phyloP scores from a whole-genome alignment of 106 monocot species.

The Platanthera guangdongensis region DNA sequence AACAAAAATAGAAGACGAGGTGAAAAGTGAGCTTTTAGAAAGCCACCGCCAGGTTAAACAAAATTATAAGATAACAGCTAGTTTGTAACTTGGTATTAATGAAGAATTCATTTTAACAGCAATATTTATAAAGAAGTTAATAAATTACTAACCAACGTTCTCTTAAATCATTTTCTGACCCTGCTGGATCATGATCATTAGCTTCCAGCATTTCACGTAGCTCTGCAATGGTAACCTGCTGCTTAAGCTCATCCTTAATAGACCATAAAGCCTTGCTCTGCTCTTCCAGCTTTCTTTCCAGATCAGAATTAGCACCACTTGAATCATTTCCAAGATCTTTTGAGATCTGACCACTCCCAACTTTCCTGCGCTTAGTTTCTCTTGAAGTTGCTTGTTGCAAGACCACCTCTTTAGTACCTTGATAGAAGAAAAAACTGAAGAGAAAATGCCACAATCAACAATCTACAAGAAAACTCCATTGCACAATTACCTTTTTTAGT shows the following conservation, averaged over 20 bases:
- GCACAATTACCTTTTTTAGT: constrained; percentile 29
- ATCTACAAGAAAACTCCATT: not conserved
- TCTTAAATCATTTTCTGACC: constrained; percentile 87
- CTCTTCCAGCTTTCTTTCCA: constrained; percentile 63
- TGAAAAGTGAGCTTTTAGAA: not conserved
- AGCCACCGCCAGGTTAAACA: not conserved
- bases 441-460: not conserved
- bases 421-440: constrained; percentile 3
- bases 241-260: constrained; percentile 93
- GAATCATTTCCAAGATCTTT: constrained; percentile 36
- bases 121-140: not conserved
- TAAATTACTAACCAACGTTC: constrained; percentile 69
- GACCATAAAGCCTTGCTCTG: constrained; percentile 74
- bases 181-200: constrained; percentile 80
- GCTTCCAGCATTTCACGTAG: constrained; percentile 82
- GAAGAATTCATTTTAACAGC: not conserved
- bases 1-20: not conserved
- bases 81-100: not conserved
- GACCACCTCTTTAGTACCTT: constrained; percentile 10
- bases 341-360: constrained; percentile 17
- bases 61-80: not conserved
- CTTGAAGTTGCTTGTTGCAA: constrained; percentile 27
- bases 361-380: constrained; percentile 61
- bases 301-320: constrained; percentile 12
- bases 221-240: constrained; percentile 48